Evolutionary conservation across 352 stramenopile species (phyloP).

Genomic region (Phytopythium litorale): DNA sequence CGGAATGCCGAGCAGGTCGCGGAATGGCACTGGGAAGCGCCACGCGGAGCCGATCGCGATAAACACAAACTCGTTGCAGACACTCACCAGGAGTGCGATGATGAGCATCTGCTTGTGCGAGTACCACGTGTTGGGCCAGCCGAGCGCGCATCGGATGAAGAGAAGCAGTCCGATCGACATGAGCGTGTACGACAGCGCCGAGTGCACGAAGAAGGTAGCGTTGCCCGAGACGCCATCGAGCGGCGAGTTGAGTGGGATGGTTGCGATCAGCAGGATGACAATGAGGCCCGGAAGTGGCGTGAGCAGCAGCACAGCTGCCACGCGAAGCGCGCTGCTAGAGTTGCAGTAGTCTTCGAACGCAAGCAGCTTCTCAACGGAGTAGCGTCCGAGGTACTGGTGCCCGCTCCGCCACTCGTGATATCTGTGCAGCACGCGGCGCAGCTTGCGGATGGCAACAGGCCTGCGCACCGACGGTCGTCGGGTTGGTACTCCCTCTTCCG

Average conservation of each 20-base stretch:
- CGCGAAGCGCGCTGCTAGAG: conserved; percentile 4
- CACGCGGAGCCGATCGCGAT: conserved; percentile 8
- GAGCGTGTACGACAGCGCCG: conserved; percentile 8
- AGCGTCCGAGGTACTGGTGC: conserved; percentile 28
- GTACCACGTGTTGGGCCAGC: conserved; percentile 7
- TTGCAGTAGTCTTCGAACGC: conserved; percentile 17
- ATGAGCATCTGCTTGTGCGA: conserved; percentile 11
- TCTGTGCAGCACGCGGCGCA: not conserved
- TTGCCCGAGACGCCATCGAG: not conserved
- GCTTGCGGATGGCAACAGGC: not conserved
- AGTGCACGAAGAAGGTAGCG: conserved; percentile 11
- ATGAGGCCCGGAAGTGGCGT: conserved; percentile 12
- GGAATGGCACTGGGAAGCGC: conserved; percentile 18
- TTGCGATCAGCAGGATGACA: conserved; percentile 6
- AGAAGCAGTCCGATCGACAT: conserved; percentile 15
- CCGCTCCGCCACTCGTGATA: conserved; percentile 26
- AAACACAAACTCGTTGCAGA: conserved; percentile 10
- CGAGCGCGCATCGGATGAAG: conserved; percentile 12
- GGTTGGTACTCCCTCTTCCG: not conserved
- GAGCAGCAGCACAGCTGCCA: conserved; percentile 12
- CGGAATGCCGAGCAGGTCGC: conserved; percentile 10
- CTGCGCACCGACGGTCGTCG: not conserved
- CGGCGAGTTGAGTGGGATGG: conserved; percentile 12
- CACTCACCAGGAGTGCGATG: conserved; percentile 5
- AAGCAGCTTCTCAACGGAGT: conserved; percentile 29